phyloP scores from a whole-genome alignment of 2,329 filamentous ascomycete genomes.

The Fusarium luffae region DNA sequence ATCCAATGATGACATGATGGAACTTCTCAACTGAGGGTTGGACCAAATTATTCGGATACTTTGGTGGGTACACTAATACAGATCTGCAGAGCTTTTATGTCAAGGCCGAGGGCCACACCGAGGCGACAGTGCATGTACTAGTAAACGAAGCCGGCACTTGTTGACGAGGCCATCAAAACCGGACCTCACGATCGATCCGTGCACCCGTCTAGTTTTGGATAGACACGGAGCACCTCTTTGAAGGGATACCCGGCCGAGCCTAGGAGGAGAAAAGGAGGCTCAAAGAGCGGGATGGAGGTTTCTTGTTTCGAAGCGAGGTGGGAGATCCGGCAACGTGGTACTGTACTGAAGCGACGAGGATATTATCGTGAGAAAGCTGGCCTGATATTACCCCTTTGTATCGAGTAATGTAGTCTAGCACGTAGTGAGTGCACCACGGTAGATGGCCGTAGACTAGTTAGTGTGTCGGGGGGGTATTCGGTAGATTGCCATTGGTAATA shows the following conservation, averaged over 20 bases:
- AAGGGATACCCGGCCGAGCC: conserved; percentile 30
- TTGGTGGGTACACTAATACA: not conserved
- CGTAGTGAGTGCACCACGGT: conserved; percentile 16
- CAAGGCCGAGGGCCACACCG: conserved; percentile 5
- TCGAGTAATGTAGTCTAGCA: conserved; percentile 22
- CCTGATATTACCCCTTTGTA: conserved; percentile 29
- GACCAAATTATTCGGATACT: conserved; percentile 10
- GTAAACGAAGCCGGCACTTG: conserved; percentile 37
- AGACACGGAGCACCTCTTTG: conserved; percentile 27
- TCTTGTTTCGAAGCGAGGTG: conserved; percentile 28
- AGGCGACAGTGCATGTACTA: conserved; percentile 14
- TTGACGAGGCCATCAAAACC: conserved; percentile 21
- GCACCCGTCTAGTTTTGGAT: conserved; percentile 29
- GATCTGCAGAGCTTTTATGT: conserved; percentile 17
- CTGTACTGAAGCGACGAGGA: not conserved
- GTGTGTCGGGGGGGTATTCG: conserved; percentile 16
- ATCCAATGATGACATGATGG: conserved; percentile 36
- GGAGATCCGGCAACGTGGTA: conserved; percentile 14
- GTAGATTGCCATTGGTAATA: conserved; percentile 23
- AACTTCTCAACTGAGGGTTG: conserved; percentile 1
- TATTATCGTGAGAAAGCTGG: conserved; percentile 5
- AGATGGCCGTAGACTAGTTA: conserved; percentile 14
- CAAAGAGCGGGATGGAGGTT: conserved; percentile 29
- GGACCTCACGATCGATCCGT: conserved; percentile 33
- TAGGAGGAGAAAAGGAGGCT: conserved; percentile 32